Conservation (phyloP, 352 stramenopile genomes). For the Thraustotheca clavata region DNA sequence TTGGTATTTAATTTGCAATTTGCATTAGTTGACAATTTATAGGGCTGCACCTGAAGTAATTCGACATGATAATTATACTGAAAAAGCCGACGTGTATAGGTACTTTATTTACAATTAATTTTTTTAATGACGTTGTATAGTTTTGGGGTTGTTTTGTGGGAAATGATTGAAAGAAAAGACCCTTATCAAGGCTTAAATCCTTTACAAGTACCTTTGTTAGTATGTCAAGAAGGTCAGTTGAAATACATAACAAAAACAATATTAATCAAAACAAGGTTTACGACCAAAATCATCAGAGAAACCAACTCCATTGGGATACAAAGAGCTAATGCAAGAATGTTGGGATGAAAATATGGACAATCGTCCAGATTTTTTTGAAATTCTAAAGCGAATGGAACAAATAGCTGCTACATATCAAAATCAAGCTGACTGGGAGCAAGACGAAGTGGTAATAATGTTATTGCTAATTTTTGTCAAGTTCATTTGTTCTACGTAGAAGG, state of each 20-base stretch:
- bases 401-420: background rate
- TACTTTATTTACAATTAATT: constrained; percentile 7
- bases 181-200: constrained; percentile 63
- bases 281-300: constrained; percentile 40
- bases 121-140: background rate
- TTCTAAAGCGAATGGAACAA: constrained; percentile 17
- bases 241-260: background rate
- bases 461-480: background rate
- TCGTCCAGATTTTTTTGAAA: constrained; percentile 50
- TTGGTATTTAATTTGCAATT: constrained; percentile 35
- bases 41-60: constrained; percentile 61
- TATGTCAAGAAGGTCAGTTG: constrained; percentile 43
- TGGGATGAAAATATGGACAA: constrained; percentile 64
- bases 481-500: background rate
- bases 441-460: background rate
- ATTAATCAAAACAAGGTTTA: constrained; percentile 22
- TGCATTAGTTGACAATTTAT: background rate
- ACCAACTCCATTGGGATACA: constrained; percentile 42
- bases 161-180: constrained; percentile 61
- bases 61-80: constrained; percentile 60
- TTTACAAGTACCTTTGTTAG: constrained; percentile 64
- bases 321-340: constrained; percentile 66
- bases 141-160: constrained; percentile 49
- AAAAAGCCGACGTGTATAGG: constrained; percentile 76
- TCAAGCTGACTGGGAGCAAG: background rate